These are phyloP conservation scores for Vanilla planifolia DNA, from an alignment of 106 monocot species.

Conservation along the genomic window DNA sequence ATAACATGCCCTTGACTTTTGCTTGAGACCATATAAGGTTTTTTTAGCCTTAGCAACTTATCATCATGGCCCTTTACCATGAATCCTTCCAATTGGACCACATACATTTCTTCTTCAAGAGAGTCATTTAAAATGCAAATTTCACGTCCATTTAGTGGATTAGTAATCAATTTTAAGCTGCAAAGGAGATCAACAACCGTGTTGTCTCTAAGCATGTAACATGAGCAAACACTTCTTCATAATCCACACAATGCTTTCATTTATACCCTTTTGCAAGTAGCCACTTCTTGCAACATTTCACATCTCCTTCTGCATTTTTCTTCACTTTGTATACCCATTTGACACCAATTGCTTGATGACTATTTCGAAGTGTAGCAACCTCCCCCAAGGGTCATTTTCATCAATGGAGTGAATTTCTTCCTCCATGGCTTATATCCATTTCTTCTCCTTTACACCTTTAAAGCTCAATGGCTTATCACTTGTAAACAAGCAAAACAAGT, in stretches of 20 bases:
- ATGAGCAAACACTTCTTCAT: neutral
- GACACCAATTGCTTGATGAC: neutral
- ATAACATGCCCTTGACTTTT: neutral
- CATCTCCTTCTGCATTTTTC: neutral
- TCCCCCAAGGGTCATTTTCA: no score
- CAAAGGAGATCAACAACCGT: neutral
- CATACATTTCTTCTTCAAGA: neutral
- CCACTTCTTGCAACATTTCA: neutral
- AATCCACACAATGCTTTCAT: neutral
- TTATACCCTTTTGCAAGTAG: slow-evolving; percentile 6
- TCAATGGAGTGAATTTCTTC: no score
- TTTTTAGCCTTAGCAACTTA: neutral
- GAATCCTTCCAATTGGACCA: neutral
- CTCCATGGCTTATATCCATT: no score
- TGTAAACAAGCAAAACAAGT: no score
- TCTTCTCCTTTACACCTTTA: no score
- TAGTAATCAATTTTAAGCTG: neutral
- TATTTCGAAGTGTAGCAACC: neutral
- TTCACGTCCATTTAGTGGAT: neutral
- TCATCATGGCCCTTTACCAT: neutral
- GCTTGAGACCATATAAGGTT: neutral
- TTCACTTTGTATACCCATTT: slow-evolving; percentile 8
- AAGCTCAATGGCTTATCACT: no score
- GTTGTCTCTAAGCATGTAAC: neutral
- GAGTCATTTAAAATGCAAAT: neutral